These are phyloP conservation scores for Sonneratia caseolaris DNA, from an alignment of 345 rosid species.

Conservation along the genomic window DNA sequence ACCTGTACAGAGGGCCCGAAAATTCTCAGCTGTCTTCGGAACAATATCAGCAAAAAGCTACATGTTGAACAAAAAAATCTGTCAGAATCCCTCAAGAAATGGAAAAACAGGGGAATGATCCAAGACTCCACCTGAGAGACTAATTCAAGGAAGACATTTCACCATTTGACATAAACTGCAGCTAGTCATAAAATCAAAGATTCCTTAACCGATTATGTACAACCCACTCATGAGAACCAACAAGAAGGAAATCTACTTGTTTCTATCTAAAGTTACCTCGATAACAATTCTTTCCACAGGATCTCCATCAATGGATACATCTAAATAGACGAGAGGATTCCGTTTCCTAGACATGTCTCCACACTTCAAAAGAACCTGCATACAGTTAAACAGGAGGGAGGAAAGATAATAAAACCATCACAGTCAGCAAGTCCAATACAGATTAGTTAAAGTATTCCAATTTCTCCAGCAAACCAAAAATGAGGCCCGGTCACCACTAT, in stretches of 20 bases:
- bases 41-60: constrained; percentile 88
- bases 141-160: neutral
- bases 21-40: constrained; percentile 93
- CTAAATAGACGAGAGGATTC: constrained; percentile 73
- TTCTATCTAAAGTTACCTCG: constrained; percentile 49
- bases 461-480: neutral
- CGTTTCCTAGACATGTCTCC: constrained; percentile 59
- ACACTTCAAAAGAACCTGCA: constrained; percentile 8
- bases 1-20: constrained; percentile 95
- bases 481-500: neutral
- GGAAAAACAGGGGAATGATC: neutral
- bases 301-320: constrained; percentile 62
- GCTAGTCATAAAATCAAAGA: neutral
- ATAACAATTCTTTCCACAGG: constrained; percentile 56
- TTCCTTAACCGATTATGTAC: neutral
- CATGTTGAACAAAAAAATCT: constrained; percentile 8
- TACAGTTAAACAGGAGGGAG: neutral
- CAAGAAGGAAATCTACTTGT: neutral
- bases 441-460: neutral
- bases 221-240: neutral
- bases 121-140: neutral
- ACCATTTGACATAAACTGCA: neutral
- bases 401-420: neutral
- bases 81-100: neutral
- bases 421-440: neutral